Evolutionary conservation across 768 basidiomycete species (phyloP).

Genomic region (Auricularia cornea): DNA sequence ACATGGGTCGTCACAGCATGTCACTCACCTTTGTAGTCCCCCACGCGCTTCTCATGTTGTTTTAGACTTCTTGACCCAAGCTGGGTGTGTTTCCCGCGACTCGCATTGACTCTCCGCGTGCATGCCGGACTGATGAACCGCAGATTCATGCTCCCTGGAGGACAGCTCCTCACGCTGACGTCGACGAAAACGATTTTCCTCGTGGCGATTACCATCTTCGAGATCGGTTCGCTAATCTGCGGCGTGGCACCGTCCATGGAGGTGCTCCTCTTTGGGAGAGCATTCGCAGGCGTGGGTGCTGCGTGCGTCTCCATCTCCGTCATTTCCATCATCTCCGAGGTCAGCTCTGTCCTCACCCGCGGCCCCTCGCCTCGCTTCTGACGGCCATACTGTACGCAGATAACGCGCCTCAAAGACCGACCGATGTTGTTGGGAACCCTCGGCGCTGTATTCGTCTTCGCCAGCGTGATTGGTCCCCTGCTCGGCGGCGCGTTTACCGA

Average conservation of each 20-base stretch:
- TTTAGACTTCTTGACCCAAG: constrained; percentile 20
- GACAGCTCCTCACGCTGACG: constrained; percentile 23
- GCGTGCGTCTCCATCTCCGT: constrained; percentile 16
- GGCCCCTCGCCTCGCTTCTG: too few species aligned
- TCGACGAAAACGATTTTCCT: constrained; percentile 24
- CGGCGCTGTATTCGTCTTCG: constrained; percentile 30
- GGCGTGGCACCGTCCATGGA: constrained; percentile 16
- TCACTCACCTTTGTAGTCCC: constrained; percentile 2
- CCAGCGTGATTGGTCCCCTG: constrained; percentile 25
- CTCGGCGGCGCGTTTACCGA: constrained; percentile 28
- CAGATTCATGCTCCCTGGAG: constrained; percentile 20
- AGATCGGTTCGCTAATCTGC: constrained; percentile 31
- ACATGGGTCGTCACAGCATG: constrained; percentile 17
- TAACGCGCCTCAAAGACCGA: constrained; percentile 22
- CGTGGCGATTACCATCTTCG: constrained; percentile 27
- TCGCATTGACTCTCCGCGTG: background rate
- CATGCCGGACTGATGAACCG: background rate
- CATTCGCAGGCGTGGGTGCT: constrained; percentile 38
- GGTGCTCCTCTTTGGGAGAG: constrained; percentile 35
- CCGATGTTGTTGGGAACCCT: constrained; percentile 32
- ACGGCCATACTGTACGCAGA: constrained; percentile 7
- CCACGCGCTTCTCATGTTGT: constrained; percentile 4
- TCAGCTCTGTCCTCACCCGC: too few species aligned
- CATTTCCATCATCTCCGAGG: constrained; percentile 16
- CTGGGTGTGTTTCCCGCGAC: constrained; percentile 8